A percentile compares a stretch with the other conserved stretches of the same genome.
Conservation (phyloP, 495 filamentous ascomycete genomes). For the Tuber aestivum region DNA sequence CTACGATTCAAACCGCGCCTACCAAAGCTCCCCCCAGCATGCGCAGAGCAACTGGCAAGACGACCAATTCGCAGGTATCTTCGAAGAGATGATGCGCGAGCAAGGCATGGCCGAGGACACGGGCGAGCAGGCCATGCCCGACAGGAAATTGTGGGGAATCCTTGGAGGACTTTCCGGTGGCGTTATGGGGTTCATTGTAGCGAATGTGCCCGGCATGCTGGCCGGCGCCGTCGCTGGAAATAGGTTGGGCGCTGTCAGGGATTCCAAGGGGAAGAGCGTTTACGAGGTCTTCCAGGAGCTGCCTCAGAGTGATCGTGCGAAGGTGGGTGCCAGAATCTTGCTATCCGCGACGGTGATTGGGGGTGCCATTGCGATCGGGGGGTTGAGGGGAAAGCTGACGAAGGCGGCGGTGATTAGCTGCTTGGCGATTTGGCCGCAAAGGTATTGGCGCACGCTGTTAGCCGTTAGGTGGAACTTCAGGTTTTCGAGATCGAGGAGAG, state of each 20-base stretch:
- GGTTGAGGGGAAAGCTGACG: conserved; percentile 31
- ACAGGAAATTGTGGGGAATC: conserved; percentile 74
- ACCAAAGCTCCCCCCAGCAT: conserved; percentile 42
- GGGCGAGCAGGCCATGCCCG: conserved; percentile 46
- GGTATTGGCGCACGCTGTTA: conserved; percentile 40
- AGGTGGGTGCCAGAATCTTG: conserved; percentile 48
- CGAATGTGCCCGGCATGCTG: conserved; percentile 78
- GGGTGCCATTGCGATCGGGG: conserved; percentile 22
- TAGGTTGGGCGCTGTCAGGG: conserved; percentile 75
- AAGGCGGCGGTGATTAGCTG: conserved; percentile 23
- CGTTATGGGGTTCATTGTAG: conserved; percentile 89
- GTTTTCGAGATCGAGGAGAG: conserved; percentile 2
- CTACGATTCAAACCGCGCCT: conserved; percentile 68
- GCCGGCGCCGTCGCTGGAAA: conserved; percentile 93
- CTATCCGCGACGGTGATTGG: conserved; percentile 21
- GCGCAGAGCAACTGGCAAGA: conserved; percentile 45
- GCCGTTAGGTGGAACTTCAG: conserved; percentile 16
- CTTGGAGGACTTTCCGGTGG: conserved; percentile 82
- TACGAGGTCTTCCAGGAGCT: conserved; percentile 85
- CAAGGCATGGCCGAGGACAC: conserved; percentile 70
- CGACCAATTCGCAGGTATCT: conserved; percentile 81
- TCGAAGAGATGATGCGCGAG: conserved; percentile 97
- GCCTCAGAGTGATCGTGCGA: conserved; percentile 70
- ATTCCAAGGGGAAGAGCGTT: conserved; percentile 89
- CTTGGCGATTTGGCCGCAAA: conserved; percentile 39